Base-by-base conservation (phyloP, 441 rosid species). In the Biscutella laevigata region DNA sequence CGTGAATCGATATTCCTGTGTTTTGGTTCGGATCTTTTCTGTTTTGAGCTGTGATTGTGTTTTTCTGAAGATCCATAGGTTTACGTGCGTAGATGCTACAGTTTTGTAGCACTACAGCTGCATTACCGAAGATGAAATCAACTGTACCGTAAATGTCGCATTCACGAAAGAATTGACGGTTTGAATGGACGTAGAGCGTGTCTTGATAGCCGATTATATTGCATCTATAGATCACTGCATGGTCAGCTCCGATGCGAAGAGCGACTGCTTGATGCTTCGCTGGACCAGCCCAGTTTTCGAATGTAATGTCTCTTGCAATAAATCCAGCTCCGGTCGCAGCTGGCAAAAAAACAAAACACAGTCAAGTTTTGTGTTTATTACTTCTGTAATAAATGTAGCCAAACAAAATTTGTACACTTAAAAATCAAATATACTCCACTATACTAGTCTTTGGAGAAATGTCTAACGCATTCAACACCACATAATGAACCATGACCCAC, bases 161-260 rank as follows among this genome's bases (percentile, higher is more conserved):
- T 48, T 92, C 96, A 0, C 98, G 80, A 72, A 56, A 88, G 68
- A 92, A 92, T 21, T 92, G 98, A 1, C 98, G 91, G 28, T 92
- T 84, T n/a, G 95, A 82, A 61, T 92, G 98, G 9, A 86, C 95
- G 22, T 92, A 92, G n/a, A 92, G 80, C 0, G 98, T 86, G 79
- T 92, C 98, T 51, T 92, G 98, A 74, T 77, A 88, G 1, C 96
- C 98, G 0, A 74, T 53, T 3, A 92, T 57, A 69, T 45, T 79
- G 78, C 98, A 92, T 12, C 82, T 60, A 37, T 82, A 84, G 21
- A 92, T 74, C 24, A 82, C 98, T 0, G 92, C 84, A 12, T 86
- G 94, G 73, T 92, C 98, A 0, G 96, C 89, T 0, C 96, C 94
- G 1, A 88, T 34, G 0, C 98, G 85, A 52, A 92, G 95, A 2